Conservation (phyloP, 108 stramenopile genomes). For the Nitzschia putrida region DNA sequence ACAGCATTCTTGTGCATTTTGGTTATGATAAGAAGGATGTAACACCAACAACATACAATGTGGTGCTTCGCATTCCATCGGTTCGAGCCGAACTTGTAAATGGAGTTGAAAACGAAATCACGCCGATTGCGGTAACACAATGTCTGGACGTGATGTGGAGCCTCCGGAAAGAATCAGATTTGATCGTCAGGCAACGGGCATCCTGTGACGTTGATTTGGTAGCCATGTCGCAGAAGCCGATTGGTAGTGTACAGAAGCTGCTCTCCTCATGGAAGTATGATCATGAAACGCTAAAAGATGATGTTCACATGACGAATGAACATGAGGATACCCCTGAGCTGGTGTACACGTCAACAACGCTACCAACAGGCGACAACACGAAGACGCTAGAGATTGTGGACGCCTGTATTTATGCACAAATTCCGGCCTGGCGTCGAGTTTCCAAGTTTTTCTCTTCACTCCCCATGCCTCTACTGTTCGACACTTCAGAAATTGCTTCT, state of each 20-base stretch:
- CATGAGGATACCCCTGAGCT: conserved; percentile 31
- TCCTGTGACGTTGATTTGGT: conserved; percentile 39
- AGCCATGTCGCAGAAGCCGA: neutral
- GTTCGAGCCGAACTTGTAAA: conserved; percentile 32
- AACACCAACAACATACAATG: conserved; percentile 66
- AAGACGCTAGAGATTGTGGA: conserved; percentile 55
- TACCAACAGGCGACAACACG: conserved; percentile 51
- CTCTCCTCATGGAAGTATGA: conserved; percentile 40
- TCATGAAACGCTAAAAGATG: conserved; percentile 13
- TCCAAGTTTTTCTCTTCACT: conserved; percentile 53
- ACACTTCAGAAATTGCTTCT: conserved; percentile 34
- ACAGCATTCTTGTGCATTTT: conserved; percentile 58
- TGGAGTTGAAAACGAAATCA: neutral
- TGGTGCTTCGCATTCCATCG: conserved; percentile 29
- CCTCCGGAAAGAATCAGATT: conserved; percentile 46
- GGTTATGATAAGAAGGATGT: conserved; percentile 80
- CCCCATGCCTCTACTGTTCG: conserved; percentile 46
- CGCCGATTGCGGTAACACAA: conserved; percentile 29
- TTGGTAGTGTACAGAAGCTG: conserved; percentile 13
- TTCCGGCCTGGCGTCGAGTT: conserved; percentile 56
- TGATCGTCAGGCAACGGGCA: conserved; percentile 38
- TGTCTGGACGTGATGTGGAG: conserved; percentile 47
- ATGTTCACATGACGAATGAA: neutral
- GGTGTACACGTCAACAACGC: conserved; percentile 55
- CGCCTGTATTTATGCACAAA: conserved; percentile 56